These are phyloP conservation scores for Cadophora luteo-olivacea DNA, from an alignment of 2,329 filamentous ascomycete species.

Conservation along the genomic window DNA sequence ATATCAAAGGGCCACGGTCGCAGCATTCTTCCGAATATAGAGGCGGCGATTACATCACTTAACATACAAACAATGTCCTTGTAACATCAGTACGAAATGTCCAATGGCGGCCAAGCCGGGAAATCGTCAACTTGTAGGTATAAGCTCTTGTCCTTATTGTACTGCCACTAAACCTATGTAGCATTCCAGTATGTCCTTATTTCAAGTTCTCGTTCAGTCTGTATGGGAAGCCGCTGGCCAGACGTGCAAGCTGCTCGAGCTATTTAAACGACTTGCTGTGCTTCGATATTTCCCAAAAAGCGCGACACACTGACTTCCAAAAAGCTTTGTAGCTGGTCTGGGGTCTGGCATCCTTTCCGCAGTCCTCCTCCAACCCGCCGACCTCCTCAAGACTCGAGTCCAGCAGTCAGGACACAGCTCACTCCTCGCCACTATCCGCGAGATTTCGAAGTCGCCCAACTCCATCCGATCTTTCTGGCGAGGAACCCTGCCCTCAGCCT, in stretches of 20 bases:
- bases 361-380: constrained; percentile 89
- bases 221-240: not conserved
- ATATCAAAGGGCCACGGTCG: constrained; percentile 1
- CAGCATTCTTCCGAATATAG: not conserved
- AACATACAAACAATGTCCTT: constrained; percentile 33
- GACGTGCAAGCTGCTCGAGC: not conserved
- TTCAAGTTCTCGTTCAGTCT: not conserved
- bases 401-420: constrained; percentile 82
- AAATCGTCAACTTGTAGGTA: constrained; percentile 56
- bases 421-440: constrained; percentile 70
- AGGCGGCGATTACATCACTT: constrained; percentile 9
- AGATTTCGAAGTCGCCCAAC: constrained; percentile 70
- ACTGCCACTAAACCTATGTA: constrained; percentile 43
- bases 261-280: not conserved
- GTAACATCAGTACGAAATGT: constrained; percentile 49
- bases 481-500: constrained; percentile 88
- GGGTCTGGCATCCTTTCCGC: constrained; percentile 87
- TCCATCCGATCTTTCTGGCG: constrained; percentile 81
- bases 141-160: not conserved
- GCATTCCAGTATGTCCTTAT: constrained; percentile 65
- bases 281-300: not conserved
- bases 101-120: constrained; percentile 55
- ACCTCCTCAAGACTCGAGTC: constrained; percentile 94
- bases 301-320: not conserved
- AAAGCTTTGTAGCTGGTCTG: constrained; percentile 79